Evolutionary conservation across 2,329 filamentous ascomycete genomes (phyloP), one percentile per base, ranked within the genome.

Genomic region (Penicillium sp.): DNA sequence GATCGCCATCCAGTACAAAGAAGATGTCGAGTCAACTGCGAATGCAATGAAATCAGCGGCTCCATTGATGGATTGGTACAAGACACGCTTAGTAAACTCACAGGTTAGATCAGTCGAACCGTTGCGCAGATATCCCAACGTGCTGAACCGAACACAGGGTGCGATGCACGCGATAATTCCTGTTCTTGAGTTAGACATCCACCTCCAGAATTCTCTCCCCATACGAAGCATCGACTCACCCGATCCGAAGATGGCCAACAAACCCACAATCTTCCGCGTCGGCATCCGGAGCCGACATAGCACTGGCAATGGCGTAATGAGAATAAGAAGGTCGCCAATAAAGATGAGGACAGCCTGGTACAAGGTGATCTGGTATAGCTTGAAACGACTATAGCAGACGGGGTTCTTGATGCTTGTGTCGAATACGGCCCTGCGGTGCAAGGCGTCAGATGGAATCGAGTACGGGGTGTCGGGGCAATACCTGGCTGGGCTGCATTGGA

Each of bases 321-420:
- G 23, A 13, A 56, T 56, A 17, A 56, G 4, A 5, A 56, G 21
- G 9, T 48, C 54, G 8, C 41, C 41, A 7, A 56, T 11, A 56
- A 56, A 2, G n/a, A 56, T 56, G 13, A 56, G 17, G 5, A 56
- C 44, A 3, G 41, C 54, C 17, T 56, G 54, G 44, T 56, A 56
- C 17, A 56, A 23, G 7, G 26, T 21, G 26, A 56, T 56, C 17
- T 35, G 9, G 26, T 29, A 48, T 17, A 56, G 54, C 15, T 41
- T 47, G 13, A 46, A 45, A 17, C n/a, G 41, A n/a, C 8, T 21
- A 44, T 46, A 56, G 54, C 54, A 56, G 7, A 47, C 23, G 9
- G 9, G 15, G 7, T 31, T 35, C n/a, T 15, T 45, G 23, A 48
- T 48, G 41, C 23, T 48, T 29, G 19, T 21, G 29, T 56, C 41